These are phyloP conservation scores for Cladosporium sp. DNA, from an alignment of 2,329 filamentous ascomycete species.

Conservation along the genomic window DNA sequence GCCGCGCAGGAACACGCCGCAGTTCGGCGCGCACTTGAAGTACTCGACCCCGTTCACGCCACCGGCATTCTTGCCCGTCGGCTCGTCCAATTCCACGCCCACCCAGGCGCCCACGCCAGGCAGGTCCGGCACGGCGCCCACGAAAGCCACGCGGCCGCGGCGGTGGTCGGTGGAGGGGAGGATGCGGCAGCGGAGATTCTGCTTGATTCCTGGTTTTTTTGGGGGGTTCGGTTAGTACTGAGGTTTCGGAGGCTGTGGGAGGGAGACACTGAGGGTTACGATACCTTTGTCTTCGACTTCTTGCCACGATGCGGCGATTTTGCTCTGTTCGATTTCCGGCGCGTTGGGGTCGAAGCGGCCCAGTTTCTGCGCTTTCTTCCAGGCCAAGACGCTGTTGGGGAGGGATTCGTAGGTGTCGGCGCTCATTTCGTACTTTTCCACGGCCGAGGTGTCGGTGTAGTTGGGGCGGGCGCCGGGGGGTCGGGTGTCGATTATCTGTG, in stretches of 20 bases:
- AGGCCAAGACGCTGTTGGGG: slow-evolving; percentile 83
- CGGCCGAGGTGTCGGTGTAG: slow-evolving; percentile 73
- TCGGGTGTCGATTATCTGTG: slow-evolving; percentile 73
- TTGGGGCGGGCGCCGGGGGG: slow-evolving; percentile 72
- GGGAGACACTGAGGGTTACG: background rate
- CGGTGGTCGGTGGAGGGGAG: slow-evolving; percentile 61
- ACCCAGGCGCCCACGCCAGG: slow-evolving; percentile 62
- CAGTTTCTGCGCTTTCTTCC: slow-evolving; percentile 94
- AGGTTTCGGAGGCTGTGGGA: background rate
- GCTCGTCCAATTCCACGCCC: slow-evolving; percentile 70
- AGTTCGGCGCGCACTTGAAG: slow-evolving; percentile 66
- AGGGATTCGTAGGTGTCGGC: slow-evolving; percentile 79
- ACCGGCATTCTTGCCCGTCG: slow-evolving; percentile 79
- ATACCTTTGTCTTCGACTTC: slow-evolving; percentile 67
- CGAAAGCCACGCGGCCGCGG: slow-evolving; percentile 66
- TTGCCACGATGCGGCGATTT: slow-evolving; percentile 62
- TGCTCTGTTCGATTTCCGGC: slow-evolving; percentile 67
- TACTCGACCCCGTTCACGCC: slow-evolving; percentile 63
- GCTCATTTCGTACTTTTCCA: slow-evolving; percentile 91
- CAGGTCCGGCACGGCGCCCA: slow-evolving; percentile 72
- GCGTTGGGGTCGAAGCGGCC: slow-evolving; percentile 91
- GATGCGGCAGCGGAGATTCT: slow-evolving; percentile 42
- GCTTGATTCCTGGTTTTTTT: slow-evolving; percentile 41
- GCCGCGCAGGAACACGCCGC: slow-evolving; percentile 73
- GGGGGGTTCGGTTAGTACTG: background rate